These are phyloP conservation scores for Fagopyrum homotropicum DNA, from an alignment of 148 eudicot genomes.

Conservation along the genomic window DNA sequence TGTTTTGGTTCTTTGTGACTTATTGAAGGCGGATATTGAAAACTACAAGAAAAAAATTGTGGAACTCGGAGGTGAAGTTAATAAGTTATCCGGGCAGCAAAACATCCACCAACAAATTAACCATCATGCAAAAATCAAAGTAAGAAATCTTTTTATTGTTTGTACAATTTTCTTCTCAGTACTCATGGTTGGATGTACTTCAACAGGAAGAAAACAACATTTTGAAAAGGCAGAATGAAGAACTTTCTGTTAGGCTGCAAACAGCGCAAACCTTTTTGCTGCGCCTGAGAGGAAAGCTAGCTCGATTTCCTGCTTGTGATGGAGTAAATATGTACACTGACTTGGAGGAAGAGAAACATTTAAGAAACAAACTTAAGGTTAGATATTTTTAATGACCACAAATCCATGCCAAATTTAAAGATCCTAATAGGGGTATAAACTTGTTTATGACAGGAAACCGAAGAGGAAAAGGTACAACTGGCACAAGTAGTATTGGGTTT, in stretches of 20 bases:
- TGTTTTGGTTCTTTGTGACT: neutral
- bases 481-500: conserved; percentile 58
- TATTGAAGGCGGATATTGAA: conserved; percentile 45
- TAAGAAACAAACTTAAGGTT: conserved; percentile 55
- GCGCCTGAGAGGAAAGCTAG: conserved; percentile 48
- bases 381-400: neutral
- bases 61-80: conserved; percentile 71
- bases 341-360: conserved; percentile 41
- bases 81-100: conserved; percentile 79
- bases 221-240: conserved; percentile 64
- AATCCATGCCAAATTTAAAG: neutral
- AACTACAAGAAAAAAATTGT: conserved; percentile 44
- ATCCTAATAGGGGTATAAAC: neutral
- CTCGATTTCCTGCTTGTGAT: conserved; percentile 34
- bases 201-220: conserved; percentile 86
- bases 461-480: conserved; percentile 62
- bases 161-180: neutral
- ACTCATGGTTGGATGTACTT: neutral
- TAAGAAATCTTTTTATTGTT: conserved; percentile 16
- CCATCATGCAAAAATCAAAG: conserved; percentile 97
- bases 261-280: conserved; percentile 41
- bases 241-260: conserved; percentile 44
- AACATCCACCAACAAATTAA: conserved; percentile 90
- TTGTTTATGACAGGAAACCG: conserved; percentile 47
- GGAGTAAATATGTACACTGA: conserved; percentile 37